Conservation (phyloP, 1,139 yeast species). For the Protomyces macrosporus region DNA sequence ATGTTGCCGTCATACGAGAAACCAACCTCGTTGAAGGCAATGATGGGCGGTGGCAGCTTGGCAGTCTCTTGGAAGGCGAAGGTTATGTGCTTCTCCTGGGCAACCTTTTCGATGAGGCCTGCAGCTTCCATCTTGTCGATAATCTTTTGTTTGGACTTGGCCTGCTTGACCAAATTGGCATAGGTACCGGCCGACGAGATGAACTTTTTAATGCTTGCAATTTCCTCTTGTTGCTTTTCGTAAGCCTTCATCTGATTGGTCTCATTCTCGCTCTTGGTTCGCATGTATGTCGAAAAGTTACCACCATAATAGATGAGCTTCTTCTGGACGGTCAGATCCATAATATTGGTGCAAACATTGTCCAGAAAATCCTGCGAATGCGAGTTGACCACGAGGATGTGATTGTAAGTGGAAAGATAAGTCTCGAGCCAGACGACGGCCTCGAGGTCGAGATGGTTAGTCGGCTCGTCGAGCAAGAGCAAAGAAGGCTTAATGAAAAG, state of each 20-base stretch:
- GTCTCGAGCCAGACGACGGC: constrained; percentile 98
- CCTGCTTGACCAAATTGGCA: constrained; percentile 97
- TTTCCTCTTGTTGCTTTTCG: constrained; percentile 78
- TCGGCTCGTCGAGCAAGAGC: constrained; percentile 90
- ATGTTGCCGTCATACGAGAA: constrained; percentile 84
- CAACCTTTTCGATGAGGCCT: constrained; percentile 91
- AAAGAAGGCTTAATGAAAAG: constrained; percentile 79
- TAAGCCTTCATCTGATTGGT: constrained; percentile 98
- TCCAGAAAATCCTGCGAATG: constrained; percentile 99
- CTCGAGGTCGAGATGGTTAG: constrained; percentile 98
- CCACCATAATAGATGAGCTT: constrained; percentile 80
- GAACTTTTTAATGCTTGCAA: constrained; percentile 94
- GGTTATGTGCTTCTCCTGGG: constrained; percentile 84
- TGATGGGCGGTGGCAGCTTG: constrained; percentile 97
- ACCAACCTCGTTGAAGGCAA: constrained; percentile 82
- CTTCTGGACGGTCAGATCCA: constrained; percentile 83
- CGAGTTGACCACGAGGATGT: constrained; percentile 88
- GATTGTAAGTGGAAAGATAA: constrained; percentile 87
- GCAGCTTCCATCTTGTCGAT: constrained; percentile 99
- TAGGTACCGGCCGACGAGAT: constrained; percentile 99
- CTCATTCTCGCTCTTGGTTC: constrained; percentile 90
- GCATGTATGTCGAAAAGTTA: constrained; percentile 93
- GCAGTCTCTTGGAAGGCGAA: constrained; percentile 94
- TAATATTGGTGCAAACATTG: constrained; percentile 97
- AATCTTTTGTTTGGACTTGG: constrained; percentile 98